Base-by-base conservation (phyloP, 2,329 filamentous ascomycete genomes). In the Aspergillus awamori region DNA sequence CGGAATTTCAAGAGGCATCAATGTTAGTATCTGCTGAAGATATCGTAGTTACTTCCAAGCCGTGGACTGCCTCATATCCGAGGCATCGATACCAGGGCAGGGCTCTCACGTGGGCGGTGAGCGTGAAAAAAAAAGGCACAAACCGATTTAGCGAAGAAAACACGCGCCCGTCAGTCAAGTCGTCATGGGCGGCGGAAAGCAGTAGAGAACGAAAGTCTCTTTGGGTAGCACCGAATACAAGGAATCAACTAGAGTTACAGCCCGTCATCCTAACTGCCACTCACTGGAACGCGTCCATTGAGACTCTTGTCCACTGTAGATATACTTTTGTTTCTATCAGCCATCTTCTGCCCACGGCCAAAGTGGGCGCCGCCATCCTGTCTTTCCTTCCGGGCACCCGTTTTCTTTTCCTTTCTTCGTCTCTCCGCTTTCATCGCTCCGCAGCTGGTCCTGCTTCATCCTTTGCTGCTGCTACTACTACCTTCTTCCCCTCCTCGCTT, bases 391-490 rank as follows among this genome's bases (percentile, higher is more conserved):
- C 51, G 53, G 43, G 39, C 39, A 48, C 68, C 64, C 59, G 71
- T 54, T 60, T 77, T 61, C 70, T 79, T 70, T 86, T 86, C 82
- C 72, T 81, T 87, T 86, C 85, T 68, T 78, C 75, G 74, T 73
- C 85, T 68, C 78, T 75, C 74, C 73, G 77, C 74, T 79, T 85
- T 79, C 76, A 77, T 74, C 79, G 79, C 73, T 75, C 81, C 80
- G 87, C 87, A 89, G 87, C 87, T 82, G 86, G 87, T 81, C 83
- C 87, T 89, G 87, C 86, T 65, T 45, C 33, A 36, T 36, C 33
- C 41, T 45, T 71, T 74, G 71, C 68, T 69, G 67, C 72, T 69
- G 17, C 17, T 39, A 60, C 26, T 26, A 26, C 26, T 26, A 26
- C 26, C 26, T 70, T 64, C 60, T 41, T 57, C 51, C 57, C 28